Base-by-base conservation (phyloP, 192 early-diverging fungal species). In the Paraglomus occultum region DNA sequence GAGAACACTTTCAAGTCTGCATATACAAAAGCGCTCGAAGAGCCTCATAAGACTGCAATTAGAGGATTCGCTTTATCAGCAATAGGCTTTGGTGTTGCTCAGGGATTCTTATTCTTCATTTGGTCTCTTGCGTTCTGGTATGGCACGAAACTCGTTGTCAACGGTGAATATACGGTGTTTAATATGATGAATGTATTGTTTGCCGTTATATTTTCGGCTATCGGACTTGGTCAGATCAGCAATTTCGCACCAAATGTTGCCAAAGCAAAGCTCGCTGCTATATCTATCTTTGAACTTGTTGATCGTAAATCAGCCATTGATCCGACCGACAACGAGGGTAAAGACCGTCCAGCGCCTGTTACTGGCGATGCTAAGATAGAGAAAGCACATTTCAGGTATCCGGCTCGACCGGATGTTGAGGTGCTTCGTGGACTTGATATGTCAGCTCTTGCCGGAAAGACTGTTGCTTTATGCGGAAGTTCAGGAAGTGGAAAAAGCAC, bases 401-500 rank as follows among this genome's bases (percentile, higher is more conserved):
- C 90, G 48, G 79, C 88, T 11, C 82, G 90, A 4, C 73, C 81
- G 5, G 76, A 81, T 38, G 82, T 83, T 17, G 71, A 77, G 1
- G 85, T 92, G 58, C 74, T 93, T 40, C 80, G 78, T 17, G 88
- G 85, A 6, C 69, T 88, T 51, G 75, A 72, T 18, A 73, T 86
- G 48, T 71, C 46, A 2, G 82, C 77, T 5, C 59, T 73, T 8
- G 74, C 88, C 15, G 90, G 90, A 20, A 74, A 80, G 74, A 96
- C 92, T 11, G 82, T 96, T 45, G 95, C 95, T 8, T 71, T 97
- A 40, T 93, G 94, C 4, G 95, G 95, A 1, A 78, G 87, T 6
- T 92, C 90, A 4, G 94, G 94, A 11, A 93, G 89, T 48, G 95
- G 95, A 59, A 96, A 96, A 71, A 85, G 83, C 0, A 89, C 89